phyloP scores from a whole-genome alignment of 768 basidiomycete genomes.

The Mycena rebaudengoi region DNA sequence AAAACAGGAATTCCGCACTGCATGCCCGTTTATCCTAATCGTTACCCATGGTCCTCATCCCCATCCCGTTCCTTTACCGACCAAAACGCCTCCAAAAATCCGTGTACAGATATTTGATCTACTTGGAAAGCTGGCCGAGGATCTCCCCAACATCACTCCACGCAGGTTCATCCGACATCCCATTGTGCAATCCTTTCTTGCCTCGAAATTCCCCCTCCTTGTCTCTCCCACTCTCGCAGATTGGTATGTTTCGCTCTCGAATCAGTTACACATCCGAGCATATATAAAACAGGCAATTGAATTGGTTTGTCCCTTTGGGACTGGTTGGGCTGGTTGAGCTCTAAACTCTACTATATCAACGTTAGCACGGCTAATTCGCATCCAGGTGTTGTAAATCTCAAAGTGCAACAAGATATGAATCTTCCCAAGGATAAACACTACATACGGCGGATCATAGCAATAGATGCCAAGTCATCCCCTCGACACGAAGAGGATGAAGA shows the following conservation, averaged over 20 bases:
- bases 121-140: constrained; percentile 4
- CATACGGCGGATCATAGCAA: constrained; percentile 25
- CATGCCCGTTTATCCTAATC: constrained; percentile 26
- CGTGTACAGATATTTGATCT: constrained; percentile 5
- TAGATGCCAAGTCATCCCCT: neutral
- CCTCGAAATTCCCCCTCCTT: constrained; percentile 10
- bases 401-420: neutral
- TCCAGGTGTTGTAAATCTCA: neutral
- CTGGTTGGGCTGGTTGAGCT: neutral
- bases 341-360: no score
- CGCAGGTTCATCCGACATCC: constrained; percentile 23
- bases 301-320: neutral
- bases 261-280: neutral
- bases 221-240: constrained; percentile 18
- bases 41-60: constrained; percentile 22
- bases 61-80: constrained; percentile 32
- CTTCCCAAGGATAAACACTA: no score
- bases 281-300: neutral
- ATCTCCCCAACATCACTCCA: constrained; percentile 29
- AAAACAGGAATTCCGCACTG: constrained; percentile 8
- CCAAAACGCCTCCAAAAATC: constrained; percentile 25
- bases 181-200: constrained; percentile 10
- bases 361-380: neutral
- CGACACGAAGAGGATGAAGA: neutral
- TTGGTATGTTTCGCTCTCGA: neutral